These are phyloP conservation scores for Aspergillus saccharolyticus DNA, from an alignment of 495 filamentous ascomycete genomes.

Conservation along the genomic window DNA sequence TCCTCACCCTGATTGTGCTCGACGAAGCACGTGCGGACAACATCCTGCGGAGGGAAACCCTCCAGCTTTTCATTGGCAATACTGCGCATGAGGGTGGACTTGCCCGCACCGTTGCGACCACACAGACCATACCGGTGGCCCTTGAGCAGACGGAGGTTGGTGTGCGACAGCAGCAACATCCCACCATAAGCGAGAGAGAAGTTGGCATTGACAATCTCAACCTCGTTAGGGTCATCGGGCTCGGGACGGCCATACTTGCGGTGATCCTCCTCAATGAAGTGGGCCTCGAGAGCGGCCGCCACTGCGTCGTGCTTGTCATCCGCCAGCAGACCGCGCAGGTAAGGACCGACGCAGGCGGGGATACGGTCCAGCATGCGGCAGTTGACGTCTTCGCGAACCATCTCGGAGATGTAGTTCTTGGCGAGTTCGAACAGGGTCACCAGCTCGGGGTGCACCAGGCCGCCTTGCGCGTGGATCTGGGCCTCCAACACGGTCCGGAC, in stretches of 20 bases:
- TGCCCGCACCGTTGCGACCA: conserved; percentile 93
- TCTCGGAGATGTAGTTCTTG: conserved; percentile 71
- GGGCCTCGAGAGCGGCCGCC: conserved; percentile 59
- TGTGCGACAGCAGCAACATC: conserved; percentile 96
- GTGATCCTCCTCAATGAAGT: conserved; percentile 75
- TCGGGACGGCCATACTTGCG: conserved; percentile 81
- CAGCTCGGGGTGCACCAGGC: conserved; percentile 54
- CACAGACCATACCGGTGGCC: conserved; percentile 96
- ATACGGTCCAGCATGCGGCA: conserved; percentile 74
- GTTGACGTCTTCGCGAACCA: conserved; percentile 88
- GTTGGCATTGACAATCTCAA: conserved; percentile 95
- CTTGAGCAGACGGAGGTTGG: conserved; percentile 88
- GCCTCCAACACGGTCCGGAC: conserved; percentile 68
- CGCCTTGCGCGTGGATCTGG: conserved; percentile 65
- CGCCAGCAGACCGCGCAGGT: conserved; percentile 66
- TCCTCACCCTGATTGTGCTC: conserved; percentile 99
- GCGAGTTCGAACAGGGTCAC: conserved; percentile 59
- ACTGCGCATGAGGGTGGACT: conserved; percentile 96
- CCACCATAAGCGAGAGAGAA: conserved; percentile 98
- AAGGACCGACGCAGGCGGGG: conserved; percentile 58
- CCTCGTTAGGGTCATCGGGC: conserved; percentile 78
- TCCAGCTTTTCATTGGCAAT: conserved; percentile 95
- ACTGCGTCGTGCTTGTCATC: conserved; percentile 53
- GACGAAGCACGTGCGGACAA: conserved; percentile 93
- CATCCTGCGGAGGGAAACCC: conserved; percentile 87